These are phyloP conservation scores for Fragaria vesca DNA, from an alignment of 306 rosid species.

Conservation along the genomic window DNA sequence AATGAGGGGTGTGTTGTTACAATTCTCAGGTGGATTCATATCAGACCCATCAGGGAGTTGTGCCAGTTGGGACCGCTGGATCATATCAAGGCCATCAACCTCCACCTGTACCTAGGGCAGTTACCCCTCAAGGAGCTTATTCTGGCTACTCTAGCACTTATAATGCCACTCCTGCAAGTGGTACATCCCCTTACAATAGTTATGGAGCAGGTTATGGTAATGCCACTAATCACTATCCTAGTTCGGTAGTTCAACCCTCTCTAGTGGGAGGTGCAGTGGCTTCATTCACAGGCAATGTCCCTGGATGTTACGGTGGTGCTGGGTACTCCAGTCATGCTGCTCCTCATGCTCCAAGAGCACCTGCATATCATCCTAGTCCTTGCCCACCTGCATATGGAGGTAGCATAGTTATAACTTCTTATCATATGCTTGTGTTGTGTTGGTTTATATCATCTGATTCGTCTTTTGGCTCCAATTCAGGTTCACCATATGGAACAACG, in stretches of 20 bases:
- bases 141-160: not conserved
- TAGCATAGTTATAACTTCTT: not conserved
- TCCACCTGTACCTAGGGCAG: slow-evolving; percentile 22
- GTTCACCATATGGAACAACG: slow-evolving; percentile 32
- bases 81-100: slow-evolving; percentile 30
- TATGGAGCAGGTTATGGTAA: slow-evolving; percentile 4
- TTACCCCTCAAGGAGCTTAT: slow-evolving; percentile 18
- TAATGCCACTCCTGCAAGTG: slow-evolving; percentile 2
- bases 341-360: not conserved
- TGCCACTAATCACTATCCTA: slow-evolving; percentile 18
- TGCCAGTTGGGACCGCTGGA: slow-evolving; percentile 21
- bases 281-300: slow-evolving; percentile 3
- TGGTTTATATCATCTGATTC: not conserved
- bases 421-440: not conserved
- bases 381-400: slow-evolving; percentile 9
- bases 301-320: not conserved
- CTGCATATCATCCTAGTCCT: not conserved
- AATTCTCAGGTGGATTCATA: not conserved
- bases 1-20: not conserved
- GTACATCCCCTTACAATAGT: slow-evolving; percentile 9
- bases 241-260: slow-evolving; percentile 24
- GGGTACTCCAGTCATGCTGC: not conserved
- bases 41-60: slow-evolving; percentile 9
- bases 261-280: slow-evolving; percentile 9
- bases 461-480: slow-evolving; percentile 33